A percentile compares a stretch with the other conserved stretches of the same genome.
Evolutionary conservation across 495 filamentous ascomycete genomes (phyloP).

Genomic region (Penicillium dipodomyicola): DNA sequence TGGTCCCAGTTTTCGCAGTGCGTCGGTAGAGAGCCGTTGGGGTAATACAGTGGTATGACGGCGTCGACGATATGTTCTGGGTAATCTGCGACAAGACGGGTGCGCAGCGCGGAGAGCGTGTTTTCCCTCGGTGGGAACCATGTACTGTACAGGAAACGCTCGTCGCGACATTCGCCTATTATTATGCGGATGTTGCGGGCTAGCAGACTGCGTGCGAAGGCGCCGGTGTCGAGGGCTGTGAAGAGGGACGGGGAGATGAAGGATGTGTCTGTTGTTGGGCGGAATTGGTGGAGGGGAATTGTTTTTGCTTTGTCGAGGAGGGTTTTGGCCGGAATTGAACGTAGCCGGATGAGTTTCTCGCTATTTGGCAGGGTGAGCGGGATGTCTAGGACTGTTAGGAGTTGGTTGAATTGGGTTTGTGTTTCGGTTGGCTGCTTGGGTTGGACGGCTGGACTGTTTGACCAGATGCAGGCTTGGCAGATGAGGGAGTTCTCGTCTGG

Average conservation of each 20-base stretch:
- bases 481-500: conserved; percentile 41
- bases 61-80: conserved; percentile 41
- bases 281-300: conserved; percentile 51
- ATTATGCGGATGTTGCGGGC: conserved; percentile 48
- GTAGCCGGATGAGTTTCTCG: conserved; percentile 49
- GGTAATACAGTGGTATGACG: conserved; percentile 47
- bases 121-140: conserved; percentile 42
- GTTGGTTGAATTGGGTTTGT: conserved; percentile 55
- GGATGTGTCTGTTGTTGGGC: conserved; percentile 47
- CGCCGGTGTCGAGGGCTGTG: conserved; percentile 46
- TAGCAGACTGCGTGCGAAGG: conserved; percentile 42
- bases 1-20: conserved; percentile 32
- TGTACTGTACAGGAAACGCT: conserved; percentile 50
- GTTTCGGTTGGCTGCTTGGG: conserved; percentile 46
- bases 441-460: conserved; percentile 55
- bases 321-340: conserved; percentile 31
- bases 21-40: conserved; percentile 26
- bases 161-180: conserved; percentile 55
- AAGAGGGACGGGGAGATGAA: conserved; percentile 52
- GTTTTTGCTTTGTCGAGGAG: conserved; percentile 42
- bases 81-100: conserved; percentile 54
- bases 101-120: conserved; percentile 37
- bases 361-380: conserved; percentile 34
- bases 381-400: conserved; percentile 49
- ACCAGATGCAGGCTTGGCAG: conserved; percentile 51